Evolutionary conservation across 257 asterid species (phyloP), one percentile per base, ranked within the genome.

Genomic region (Solanum microdontum): DNA sequence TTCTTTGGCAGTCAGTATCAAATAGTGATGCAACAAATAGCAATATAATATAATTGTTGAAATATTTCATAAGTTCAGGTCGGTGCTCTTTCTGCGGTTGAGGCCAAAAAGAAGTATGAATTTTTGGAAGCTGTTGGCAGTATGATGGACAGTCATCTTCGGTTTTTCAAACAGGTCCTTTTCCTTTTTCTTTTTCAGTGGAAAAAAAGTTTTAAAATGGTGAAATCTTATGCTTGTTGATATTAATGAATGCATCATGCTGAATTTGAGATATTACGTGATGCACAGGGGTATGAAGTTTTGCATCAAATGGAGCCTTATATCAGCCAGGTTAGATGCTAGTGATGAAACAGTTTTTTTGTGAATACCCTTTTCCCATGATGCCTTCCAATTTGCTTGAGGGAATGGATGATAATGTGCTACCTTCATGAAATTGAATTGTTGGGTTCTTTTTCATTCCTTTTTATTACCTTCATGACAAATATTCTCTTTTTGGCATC

Each of bases 281-380:
- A 83, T 79, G 36, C 87, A 82, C 92, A 97, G 99, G 99, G 98
- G 24, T 97, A 94, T 51, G 98, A 97, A 92, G 93, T 97, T 48
- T 88, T 97, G 93, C 95, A 91, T 89, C 98, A 93, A 91, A 95
- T 97, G 99, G 98, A 97, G 90, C 99, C 99, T 75, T 94, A 90
- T 89, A 94, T 97, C 86, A 94, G 92, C 87, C 98, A 97, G 98
- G 99, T 96, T 14, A 80, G 40, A 82, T 48, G 28, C 70, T 77
- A 82, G 39, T 89, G 37, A 28, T 82, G 69, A 48, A 82, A 34
- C 39, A 48, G 11, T 19, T 82, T 82, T 55, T 48, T 48, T 82
- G 30, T 19, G 19, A 48, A 48, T 48, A 19, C 82, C 82, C 68
- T 45, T 45, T 15, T 15, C 19, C 11, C 68, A 17, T 45, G 85